A percentile compares a stretch with the other conserved stretches of the same genome.
phyloP scores from a whole-genome alignment of 306 rosid species.

The Rosa persica region DNA sequence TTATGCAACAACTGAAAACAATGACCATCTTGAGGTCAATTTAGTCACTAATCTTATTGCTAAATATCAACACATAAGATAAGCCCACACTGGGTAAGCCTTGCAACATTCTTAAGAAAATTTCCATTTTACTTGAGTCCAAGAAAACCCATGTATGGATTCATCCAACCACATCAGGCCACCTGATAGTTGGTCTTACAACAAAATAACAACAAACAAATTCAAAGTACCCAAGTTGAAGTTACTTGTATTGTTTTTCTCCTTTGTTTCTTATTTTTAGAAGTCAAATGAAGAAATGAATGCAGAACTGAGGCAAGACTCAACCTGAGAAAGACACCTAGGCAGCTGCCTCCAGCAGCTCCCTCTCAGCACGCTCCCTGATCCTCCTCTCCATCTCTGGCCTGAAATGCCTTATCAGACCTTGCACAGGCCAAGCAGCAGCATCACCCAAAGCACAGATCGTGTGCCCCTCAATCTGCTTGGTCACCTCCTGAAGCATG shows the following conservation, averaged over 20 bases:
- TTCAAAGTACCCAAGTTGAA: slow-evolving; percentile 21
- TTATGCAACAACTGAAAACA: background rate
- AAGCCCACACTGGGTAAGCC: background rate
- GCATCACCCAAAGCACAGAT: slow-evolving; percentile 98
- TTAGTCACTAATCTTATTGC: background rate
- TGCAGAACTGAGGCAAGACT: slow-evolving; percentile 26
- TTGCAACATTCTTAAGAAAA: background rate
- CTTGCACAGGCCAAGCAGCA: slow-evolving; percentile 99
- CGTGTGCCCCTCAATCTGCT: slow-evolving; percentile 98
- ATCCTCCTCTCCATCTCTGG: slow-evolving; percentile 99
- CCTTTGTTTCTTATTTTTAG: background rate
- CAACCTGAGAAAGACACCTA: slow-evolving; percentile 50
- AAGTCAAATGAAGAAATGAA: slow-evolving; percentile 14
- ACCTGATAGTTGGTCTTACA: background rate
- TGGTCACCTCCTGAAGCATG: slow-evolving; percentile 98
- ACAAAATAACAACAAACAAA: background rate
- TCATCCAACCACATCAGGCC: slow-evolving; percentile 9
- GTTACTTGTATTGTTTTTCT: background rate
- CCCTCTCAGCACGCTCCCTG: slow-evolving; percentile 82
- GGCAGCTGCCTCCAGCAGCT: slow-evolving; percentile 83
- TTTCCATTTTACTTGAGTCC: background rate
- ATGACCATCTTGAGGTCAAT: background rate
- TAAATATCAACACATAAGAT: background rate
- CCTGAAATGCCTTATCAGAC: slow-evolving; percentile 96
- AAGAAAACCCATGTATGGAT: background rate